Evolutionary conservation across 352 stramenopile genomes (phyloP), one percentile per base, ranked within the genome.

Genomic region (Phytophthora melonis): DNA sequence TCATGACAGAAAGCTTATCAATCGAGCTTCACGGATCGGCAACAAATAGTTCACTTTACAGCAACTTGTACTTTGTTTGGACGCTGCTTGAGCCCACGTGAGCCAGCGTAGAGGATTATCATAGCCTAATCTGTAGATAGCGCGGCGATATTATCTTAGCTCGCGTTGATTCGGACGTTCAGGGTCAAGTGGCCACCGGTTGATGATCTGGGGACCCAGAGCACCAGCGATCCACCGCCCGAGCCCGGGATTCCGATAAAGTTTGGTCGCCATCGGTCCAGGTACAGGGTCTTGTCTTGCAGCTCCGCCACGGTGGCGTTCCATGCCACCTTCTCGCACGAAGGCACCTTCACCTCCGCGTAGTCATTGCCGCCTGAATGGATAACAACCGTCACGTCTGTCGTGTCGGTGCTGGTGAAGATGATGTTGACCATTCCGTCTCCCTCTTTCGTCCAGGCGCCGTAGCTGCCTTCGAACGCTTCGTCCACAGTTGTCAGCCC

Each of bases 241-340:
- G 63, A 69, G 32, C 69, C 58, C 14, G 69, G 50, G 25, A 89
- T 69, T 27, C 70, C 74, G 6, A 84, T 53, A 64, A 83, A 63
- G 43, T 77, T 72, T 34, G 75, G 78, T 7, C 82, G 80, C 80
- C 80, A 89, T 56, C 82, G 80, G 75, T 89, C 82, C 34, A 89
- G 36, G 61, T 89, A 89, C 62, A 89, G 18, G 4, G 78, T 88
- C 58, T 86, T 86, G 67, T 88, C 79, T 69, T 85, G 61, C 23
- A 88, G 69, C 1, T 74, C 68, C 4, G 58, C 27, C 34, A 88
- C 62, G 10, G 58, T 68, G 16, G 76, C 70, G 14, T 74, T 83
- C 79, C 81, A 88, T 14, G 56, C 60, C 43, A 71, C 70, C 2
- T 56, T 88, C 58, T 66, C 23, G 19, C 81, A 60, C 14, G 71